Evolutionary conservation across 2,329 filamentous ascomycete genomes (phyloP).

Genomic region (Cercospora berteroae): DNA sequence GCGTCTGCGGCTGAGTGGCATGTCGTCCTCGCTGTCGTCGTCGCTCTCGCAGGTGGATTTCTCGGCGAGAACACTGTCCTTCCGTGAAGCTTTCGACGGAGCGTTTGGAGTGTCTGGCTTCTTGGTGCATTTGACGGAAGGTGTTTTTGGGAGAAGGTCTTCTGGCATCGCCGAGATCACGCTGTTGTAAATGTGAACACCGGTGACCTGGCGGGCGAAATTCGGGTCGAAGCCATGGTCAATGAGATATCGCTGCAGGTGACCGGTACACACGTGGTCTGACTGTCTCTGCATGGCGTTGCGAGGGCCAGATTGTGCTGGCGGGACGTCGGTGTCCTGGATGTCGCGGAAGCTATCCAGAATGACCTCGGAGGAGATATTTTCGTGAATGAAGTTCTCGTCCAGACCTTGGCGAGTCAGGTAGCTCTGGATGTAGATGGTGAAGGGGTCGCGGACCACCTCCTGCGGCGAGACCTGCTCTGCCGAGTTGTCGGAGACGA

Average conservation of each 20-base stretch:
- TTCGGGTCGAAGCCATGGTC: background rate
- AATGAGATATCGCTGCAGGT: conserved; percentile 8
- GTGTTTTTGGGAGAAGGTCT: conserved; percentile 1
- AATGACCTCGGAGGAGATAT: background rate
- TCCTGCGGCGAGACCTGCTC: conserved; percentile 7
- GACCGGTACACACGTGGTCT: background rate
- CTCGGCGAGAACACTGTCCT: background rate
- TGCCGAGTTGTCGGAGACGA: background rate
- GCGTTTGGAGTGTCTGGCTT: background rate
- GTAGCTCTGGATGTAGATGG: background rate
- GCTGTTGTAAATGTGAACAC: conserved; percentile 3
- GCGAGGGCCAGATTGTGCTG: background rate
- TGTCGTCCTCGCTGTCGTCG: conserved; percentile 2
- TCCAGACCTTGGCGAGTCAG: background rate
- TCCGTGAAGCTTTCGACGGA: background rate
- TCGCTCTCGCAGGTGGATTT: background rate
- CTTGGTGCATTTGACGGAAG: background rate
- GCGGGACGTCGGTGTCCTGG: background rate
- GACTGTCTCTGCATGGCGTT: background rate
- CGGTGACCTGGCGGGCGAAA: background rate
- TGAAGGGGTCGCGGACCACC: background rate
- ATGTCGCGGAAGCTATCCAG: background rate
- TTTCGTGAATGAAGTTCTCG: background rate
- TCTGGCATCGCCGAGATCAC: conserved; percentile 1
- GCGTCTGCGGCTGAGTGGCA: conserved; percentile 5